These are phyloP conservation scores for Rhodosporidiobolus odoratus DNA, from an alignment of 768 basidiomycete genomes.

Conservation along the genomic window DNA sequence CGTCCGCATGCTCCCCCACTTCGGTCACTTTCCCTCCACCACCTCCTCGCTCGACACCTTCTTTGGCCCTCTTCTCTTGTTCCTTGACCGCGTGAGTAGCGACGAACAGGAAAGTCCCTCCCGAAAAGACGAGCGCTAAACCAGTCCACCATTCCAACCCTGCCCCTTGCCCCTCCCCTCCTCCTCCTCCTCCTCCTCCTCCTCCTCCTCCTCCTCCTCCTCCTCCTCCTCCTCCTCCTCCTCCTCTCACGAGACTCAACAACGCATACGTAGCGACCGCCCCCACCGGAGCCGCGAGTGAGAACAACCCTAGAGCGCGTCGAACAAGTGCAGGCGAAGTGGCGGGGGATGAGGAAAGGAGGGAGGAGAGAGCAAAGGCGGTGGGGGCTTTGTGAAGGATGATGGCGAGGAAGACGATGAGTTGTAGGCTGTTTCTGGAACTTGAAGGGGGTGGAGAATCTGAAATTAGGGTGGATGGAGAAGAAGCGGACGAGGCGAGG, in stretches of 20 bases:
- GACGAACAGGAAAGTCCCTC: constrained; percentile 90
- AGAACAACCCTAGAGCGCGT: constrained; percentile 60
- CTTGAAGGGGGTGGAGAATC: constrained; percentile 6
- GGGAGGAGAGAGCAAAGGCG: constrained; percentile 77
- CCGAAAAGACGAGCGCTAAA: constrained; percentile 74
- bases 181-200: no score
- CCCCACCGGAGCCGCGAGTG: constrained; percentile 73
- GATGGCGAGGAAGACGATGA: constrained; percentile 87
- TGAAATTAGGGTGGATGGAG: background rate
- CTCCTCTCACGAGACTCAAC: constrained; percentile 51
- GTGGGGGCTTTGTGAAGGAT: constrained; percentile 93
- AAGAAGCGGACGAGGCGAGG: background rate
- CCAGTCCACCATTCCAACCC: constrained; percentile 58
- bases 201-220: background rate
- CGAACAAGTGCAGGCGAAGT: constrained; percentile 59
- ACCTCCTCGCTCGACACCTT: background rate
- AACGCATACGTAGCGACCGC: constrained; percentile 70
- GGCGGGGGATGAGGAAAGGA: constrained; percentile 55
- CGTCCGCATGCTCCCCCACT: constrained; percentile 48
- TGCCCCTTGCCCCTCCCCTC: no score
- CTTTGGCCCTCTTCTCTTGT: constrained; percentile 13
- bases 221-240: constrained; percentile 40
- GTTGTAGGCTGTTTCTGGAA: constrained; percentile 54
- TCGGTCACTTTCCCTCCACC: constrained; percentile 32
- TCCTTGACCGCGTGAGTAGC: constrained; percentile 57